phyloP scores from a whole-genome alignment of 495 filamentous ascomycete genomes.

The Podospora sp. region DNA sequence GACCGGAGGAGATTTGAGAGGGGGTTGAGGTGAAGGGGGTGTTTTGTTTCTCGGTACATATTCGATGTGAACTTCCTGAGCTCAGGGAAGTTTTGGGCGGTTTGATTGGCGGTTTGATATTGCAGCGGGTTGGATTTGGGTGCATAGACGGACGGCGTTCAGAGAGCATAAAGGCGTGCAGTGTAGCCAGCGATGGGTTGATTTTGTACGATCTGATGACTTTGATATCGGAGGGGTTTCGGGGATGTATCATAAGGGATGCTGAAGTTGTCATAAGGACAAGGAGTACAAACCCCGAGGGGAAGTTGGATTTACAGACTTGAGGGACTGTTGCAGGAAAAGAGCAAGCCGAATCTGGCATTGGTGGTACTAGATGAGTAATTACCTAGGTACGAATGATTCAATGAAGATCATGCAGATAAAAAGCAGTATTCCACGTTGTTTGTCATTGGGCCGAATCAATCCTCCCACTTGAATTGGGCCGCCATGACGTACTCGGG shows the following conservation, averaged over 20 bases:
- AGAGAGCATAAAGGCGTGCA: neutral
- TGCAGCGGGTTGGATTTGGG: neutral
- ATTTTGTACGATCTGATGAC: neutral
- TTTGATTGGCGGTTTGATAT: neutral
- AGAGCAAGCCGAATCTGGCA: too few relatives aligned
- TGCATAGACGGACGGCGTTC: slow-evolving; percentile 7
- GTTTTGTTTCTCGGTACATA: neutral
- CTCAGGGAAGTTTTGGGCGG: neutral
- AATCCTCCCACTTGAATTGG: too few relatives aligned
- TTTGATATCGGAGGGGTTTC: neutral
- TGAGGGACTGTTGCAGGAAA: too few relatives aligned
- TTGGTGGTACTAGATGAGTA: too few relatives aligned
- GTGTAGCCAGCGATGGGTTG: neutral
- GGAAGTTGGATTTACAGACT: neutral
- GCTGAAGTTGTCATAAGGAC: neutral
- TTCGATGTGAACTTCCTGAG: neutral
- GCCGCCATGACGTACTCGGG: too few relatives aligned
- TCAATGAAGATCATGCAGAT: too few relatives aligned
- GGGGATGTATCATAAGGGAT: neutral
- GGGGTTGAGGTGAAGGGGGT: neutral
- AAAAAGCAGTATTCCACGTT: too few relatives aligned
- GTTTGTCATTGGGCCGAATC: too few relatives aligned
- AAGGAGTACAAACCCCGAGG: neutral
- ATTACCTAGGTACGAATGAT: too few relatives aligned
- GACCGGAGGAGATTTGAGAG: neutral